These are phyloP conservation scores for Ceratocystis huliohia DNA, from an alignment of 2,329 filamentous ascomycete species.

Conservation along the genomic window DNA sequence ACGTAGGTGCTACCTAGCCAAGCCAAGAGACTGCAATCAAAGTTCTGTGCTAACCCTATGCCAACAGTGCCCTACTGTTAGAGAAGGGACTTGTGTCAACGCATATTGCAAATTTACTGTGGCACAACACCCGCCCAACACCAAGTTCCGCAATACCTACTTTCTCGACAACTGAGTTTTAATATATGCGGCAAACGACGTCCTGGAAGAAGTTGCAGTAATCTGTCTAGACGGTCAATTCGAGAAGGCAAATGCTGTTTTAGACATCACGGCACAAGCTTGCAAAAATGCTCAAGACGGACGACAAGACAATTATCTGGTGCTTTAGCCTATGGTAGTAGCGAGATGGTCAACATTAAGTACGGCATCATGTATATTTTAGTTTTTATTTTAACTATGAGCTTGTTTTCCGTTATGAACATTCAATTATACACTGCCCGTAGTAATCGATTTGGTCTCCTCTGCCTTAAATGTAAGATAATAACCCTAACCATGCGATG, in stretches of 20 bases:
- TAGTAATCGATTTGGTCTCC: too few relatives aligned
- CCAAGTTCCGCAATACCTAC: not conserved
- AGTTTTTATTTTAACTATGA: too few relatives aligned
- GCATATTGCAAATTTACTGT: constrained; percentile 11
- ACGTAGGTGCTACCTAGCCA: constrained; percentile 33
- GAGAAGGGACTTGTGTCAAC: constrained; percentile 36
- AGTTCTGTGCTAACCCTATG: constrained; percentile 13
- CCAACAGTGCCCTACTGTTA: constrained; percentile 41
- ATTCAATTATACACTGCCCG: too few relatives aligned
- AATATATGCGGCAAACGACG: not conserved
- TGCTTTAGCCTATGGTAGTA: too few relatives aligned
- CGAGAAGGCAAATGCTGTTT: too few relatives aligned
- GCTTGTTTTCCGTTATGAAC: too few relatives aligned
- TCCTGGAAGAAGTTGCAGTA: not conserved
- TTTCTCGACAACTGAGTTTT: not conserved
- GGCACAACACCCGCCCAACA: constrained; percentile 11
- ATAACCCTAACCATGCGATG: not conserved
- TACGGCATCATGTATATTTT: too few relatives aligned
- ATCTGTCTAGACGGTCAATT: not conserved
- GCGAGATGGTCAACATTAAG: too few relatives aligned
- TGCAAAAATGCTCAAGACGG: too few relatives aligned
- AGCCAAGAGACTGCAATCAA: not conserved
- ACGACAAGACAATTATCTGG: too few relatives aligned
- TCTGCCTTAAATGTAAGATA: too few relatives aligned
- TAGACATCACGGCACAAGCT: too few relatives aligned